These are phyloP conservation scores for Moricandia moricandioides DNA, from an alignment of 345 rosid genomes.

Conservation along the genomic window DNA sequence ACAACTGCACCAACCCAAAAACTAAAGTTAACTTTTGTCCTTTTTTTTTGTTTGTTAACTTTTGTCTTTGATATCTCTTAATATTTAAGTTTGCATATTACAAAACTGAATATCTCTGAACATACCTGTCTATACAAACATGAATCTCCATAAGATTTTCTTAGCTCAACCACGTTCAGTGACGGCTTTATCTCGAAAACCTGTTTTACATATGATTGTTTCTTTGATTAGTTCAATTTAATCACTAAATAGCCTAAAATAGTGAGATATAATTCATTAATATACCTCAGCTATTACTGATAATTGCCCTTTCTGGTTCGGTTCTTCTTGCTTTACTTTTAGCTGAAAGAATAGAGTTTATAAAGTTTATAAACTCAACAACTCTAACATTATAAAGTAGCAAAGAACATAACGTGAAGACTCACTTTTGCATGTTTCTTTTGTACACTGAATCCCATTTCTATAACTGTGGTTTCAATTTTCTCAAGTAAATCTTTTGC, in stretches of 20 bases:
- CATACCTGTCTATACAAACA: slow-evolving; percentile 71
- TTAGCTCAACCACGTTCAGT: slow-evolving; percentile 75
- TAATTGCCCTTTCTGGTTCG: slow-evolving; percentile 48
- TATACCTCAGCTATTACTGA: slow-evolving; percentile 85
- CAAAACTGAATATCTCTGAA: neutral
- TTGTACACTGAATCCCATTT: slow-evolving; percentile 86
- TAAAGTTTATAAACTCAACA: neutral
- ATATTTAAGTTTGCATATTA: neutral
- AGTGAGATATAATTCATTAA: neutral
- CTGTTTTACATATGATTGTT: slow-evolving; percentile 36
- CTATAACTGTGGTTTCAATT: slow-evolving; percentile 60
- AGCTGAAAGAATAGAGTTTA: slow-evolving; percentile 38
- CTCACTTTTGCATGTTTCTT: slow-evolving; percentile 79
- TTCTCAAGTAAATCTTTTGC: slow-evolving; percentile 69
- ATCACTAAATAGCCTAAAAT: neutral
- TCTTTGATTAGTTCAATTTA: slow-evolving; percentile 5
- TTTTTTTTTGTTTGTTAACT: too few species aligned
- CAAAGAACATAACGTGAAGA: slow-evolving; percentile 8
- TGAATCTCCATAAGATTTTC: slow-evolving; percentile 82
- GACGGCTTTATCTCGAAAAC: slow-evolving; percentile 82
- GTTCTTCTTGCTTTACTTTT: slow-evolving; percentile 65
- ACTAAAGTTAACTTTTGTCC: neutral
- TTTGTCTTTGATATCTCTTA: neutral
- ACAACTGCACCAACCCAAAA: slow-evolving; percentile 58
- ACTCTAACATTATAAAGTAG: neutral